These are phyloP conservation scores for Hibiscus mutabilis DNA, from an alignment of 345 rosid genomes.

Conservation along the genomic window DNA sequence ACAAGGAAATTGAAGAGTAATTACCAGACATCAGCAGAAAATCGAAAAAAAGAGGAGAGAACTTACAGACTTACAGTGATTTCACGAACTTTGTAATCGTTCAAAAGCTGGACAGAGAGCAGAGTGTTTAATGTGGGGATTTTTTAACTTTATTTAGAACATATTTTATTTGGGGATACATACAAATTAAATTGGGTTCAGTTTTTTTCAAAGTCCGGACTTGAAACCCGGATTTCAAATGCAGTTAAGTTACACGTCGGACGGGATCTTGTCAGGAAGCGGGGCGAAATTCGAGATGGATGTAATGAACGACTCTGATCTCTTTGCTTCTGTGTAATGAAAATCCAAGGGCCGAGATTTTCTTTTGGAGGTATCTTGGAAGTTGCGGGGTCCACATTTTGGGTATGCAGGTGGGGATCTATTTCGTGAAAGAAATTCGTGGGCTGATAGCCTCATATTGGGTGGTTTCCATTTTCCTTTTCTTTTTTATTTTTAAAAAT, in stretches of 20 bases:
- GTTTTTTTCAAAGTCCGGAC: constrained; percentile 32
- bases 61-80: constrained; percentile 28
- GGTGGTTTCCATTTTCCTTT: not conserved
- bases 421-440: not conserved
- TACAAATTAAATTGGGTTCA: not conserved
- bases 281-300: constrained; percentile 2
- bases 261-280: not conserved
- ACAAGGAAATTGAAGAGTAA: not conserved
- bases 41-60: not conserved
- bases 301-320: constrained; percentile 40
- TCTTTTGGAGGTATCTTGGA: constrained; percentile 6
- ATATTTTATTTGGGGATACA: not conserved
- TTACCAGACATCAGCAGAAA: not conserved
- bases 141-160: not conserved
- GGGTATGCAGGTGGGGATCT: not conserved
- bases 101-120: not conserved
- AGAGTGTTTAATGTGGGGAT: not conserved
- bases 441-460: not conserved
- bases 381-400: constrained; percentile 7
- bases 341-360: not conserved
- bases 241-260: constrained; percentile 52
- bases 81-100: constrained; percentile 11
- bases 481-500: not conserved
- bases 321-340: not conserved
- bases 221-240: constrained; percentile 64